Base-by-base conservation (phyloP, 768 basidiomycete genomes). In the Punctularia strigosozonata region DNA sequence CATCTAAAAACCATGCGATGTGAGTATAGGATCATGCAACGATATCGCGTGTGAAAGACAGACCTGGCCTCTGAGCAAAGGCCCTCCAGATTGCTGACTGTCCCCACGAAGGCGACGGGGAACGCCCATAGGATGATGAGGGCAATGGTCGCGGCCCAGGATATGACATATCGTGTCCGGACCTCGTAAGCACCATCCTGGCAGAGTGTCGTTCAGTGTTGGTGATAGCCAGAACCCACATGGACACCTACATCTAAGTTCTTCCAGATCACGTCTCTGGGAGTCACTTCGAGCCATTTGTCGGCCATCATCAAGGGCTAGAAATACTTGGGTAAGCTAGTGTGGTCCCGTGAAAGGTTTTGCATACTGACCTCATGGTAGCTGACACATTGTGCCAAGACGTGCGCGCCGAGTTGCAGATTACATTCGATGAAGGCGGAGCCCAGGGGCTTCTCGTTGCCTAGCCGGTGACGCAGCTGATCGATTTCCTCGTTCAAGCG, bases 371-470 rank as follows among this genome's bases (percentile, higher is more conserved):
- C 69, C 51, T 65, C 57, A 37, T 76, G 70, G 46, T 73, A 67
- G 41, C 66, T 66, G 21, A 77, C 52, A 43, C 68, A 71, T 54
- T 83, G 80, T 1, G 69, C 66, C 10, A 80, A 68, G 42, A 84
- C 72, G 53, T 82, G 80, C 1, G 81, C 82, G 3, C 78, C 80
- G 49, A 83, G 71, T 53, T 83, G 80, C 36, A 77, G 63, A 51
- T 82, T 76, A 58, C 79, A 79, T 28, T 69, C 67, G 40, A 83
- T 71, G 57, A 85, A 82, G 0, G 64, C 71, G 42, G 68, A 66
- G 5, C 73, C 73, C 24, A 73, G 45, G 34, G 71, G 70, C 47
- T 68, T 70, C 2, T 63, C 64, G 41, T 66, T 55, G 6, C 53
- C 44, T 14, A 66, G 50, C 7, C 62, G 43, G 32, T 56, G 50